Percentiles rank a stretch among this genome's conserved stretches.
phyloP scores from a whole-genome alignment of 495 filamentous ascomycete species.

The Aspergillus incahuasiensis region DNA sequence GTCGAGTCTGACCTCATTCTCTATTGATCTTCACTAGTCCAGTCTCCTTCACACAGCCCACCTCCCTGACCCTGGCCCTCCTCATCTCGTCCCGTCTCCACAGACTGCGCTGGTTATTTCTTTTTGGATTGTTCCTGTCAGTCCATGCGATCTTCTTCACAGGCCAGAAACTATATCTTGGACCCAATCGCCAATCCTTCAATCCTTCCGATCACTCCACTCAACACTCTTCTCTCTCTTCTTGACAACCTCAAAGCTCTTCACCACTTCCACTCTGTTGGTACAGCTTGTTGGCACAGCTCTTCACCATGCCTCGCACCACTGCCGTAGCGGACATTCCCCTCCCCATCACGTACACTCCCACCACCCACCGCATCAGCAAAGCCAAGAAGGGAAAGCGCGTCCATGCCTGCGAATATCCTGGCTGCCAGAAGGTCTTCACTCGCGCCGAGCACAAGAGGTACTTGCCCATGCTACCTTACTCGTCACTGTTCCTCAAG shows the following conservation, averaged over 20 bases:
- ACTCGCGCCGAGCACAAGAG: constrained; percentile 83
- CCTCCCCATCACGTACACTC: constrained; percentile 53
- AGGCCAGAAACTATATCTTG: constrained; percentile 21
- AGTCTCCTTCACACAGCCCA: constrained; percentile 22
- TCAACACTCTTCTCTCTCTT: constrained; percentile 5
- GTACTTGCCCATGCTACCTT: constrained; percentile 31
- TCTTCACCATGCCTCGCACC: constrained; percentile 22
- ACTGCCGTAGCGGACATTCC: constrained; percentile 24
- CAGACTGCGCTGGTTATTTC: constrained; percentile 6
- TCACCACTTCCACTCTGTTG: neutral
- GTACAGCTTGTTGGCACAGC: neutral
- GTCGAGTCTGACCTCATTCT: constrained; percentile 5
- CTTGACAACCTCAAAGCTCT: neutral
- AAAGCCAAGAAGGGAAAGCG: constrained; percentile 79
- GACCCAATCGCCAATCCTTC: constrained; percentile 19
- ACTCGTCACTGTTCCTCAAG: neutral
- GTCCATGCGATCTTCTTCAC: constrained; percentile 14
- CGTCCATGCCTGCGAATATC: constrained; percentile 65
- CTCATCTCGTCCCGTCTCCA: constrained; percentile 18
- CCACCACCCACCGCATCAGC: constrained; percentile 70
- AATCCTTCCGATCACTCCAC: constrained; percentile 17
- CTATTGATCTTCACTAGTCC: constrained; percentile 12
- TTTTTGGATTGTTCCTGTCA: constrained; percentile 14
- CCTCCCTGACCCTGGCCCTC: constrained; percentile 9
- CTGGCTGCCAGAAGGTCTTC: constrained; percentile 67